A percentile compares a stretch with the other conserved stretches of the same genome.
These are phyloP conservation scores for Neurospora sp. DNA, from an alignment of 2,329 filamentous ascomycete genomes.

Conservation along the genomic window DNA sequence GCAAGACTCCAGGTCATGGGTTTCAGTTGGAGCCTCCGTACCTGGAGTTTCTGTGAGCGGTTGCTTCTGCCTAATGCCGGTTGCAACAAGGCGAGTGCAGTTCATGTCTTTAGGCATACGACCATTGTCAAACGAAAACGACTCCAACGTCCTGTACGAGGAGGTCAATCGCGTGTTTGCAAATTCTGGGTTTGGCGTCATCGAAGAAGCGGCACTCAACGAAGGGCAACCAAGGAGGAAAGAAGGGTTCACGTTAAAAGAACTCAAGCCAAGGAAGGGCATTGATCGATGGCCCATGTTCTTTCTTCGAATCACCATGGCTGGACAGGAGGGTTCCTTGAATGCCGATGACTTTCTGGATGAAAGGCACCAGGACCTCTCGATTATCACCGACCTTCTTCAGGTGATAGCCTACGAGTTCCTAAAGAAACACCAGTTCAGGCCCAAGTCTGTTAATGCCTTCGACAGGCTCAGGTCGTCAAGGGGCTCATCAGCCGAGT, in stretches of 20 bases:
- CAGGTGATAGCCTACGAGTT: slow-evolving; percentile 64
- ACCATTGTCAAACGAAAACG: slow-evolving; percentile 48
- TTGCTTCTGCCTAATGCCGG: slow-evolving; percentile 60
- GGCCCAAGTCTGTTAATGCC: slow-evolving; percentile 33
- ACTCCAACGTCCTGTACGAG: slow-evolving; percentile 60
- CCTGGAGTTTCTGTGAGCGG: slow-evolving; percentile 55
- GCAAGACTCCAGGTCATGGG: slow-evolving; percentile 50
- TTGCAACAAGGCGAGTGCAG: slow-evolving; percentile 62
- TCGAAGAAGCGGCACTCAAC: slow-evolving; percentile 35
- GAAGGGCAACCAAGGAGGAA: slow-evolving; percentile 28
- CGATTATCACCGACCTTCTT: slow-evolving; percentile 53
- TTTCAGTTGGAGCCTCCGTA: slow-evolving; percentile 58
- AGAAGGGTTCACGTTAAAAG: slow-evolving; percentile 38
- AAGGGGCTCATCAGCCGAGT: neutral
- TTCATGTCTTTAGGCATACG: slow-evolving; percentile 72
- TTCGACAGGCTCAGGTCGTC: slow-evolving; percentile 8
- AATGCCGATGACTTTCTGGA: slow-evolving; percentile 31
- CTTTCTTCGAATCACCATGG: slow-evolving; percentile 55
- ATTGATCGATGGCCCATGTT: slow-evolving; percentile 87
- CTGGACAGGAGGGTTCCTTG: slow-evolving; percentile 1
- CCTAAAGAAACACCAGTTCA: slow-evolving; percentile 61
- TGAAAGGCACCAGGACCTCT: slow-evolving; percentile 38
- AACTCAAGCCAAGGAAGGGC: slow-evolving; percentile 50
- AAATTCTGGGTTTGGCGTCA: slow-evolving; percentile 64
- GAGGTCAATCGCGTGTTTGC: slow-evolving; percentile 70